Base-by-base conservation (phyloP, 257 asterid genomes). In the Scutellaria galericulata region DNA sequence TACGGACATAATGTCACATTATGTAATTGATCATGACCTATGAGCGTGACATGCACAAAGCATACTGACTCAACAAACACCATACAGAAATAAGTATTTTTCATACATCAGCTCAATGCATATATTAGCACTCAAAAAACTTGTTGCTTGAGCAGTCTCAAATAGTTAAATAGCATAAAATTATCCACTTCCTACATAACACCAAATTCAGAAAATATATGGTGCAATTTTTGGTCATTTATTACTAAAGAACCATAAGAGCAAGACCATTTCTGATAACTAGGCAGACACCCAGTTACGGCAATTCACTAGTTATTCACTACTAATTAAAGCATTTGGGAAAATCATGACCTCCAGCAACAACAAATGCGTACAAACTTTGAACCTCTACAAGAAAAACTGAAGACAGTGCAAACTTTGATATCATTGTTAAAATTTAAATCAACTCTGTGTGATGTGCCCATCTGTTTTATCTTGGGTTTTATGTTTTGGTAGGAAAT, bases 311-410 rank as follows among this genome's bases (percentile, higher is more conserved):
- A 64, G 12, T 24, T 7, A 62, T 41, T 51, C 39, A 44, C 57
- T 64, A 52, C 7, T 9, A 10, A 12, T 27, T 31, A 27, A 14
- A 50, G 60, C 20, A 6, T 13, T 58, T 31, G 40, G 42, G 74
- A 39, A 59, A 35, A 35, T 59, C 57, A 35, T 53, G 48, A 24
- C 44, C 58, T 22, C 11, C 56, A 69, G 31, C 35, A 73, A 46
- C 48, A 73, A 64, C 42, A 22, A 42, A 63, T 52, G 40, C 24
- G 52, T 2, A 40, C 24, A n/a, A n/a, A 42, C 14, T 37, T 6
- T 62, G 63, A 72, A 72, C 53, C 61, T 61, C 15, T 39, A 66
- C 15, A n/a, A 50, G 35, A 50, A 51, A 27, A 64, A 4, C 53
- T 35, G 45, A 57, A 40, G 46, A 45, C 7, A 50, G 6, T 71